Percentiles rank a stretch among this genome's conserved stretches.
Evolutionary conservation across 371 early-diverging fungal genomes (phyloP).

Genomic region (Syncephalastrum monosporum): DNA sequence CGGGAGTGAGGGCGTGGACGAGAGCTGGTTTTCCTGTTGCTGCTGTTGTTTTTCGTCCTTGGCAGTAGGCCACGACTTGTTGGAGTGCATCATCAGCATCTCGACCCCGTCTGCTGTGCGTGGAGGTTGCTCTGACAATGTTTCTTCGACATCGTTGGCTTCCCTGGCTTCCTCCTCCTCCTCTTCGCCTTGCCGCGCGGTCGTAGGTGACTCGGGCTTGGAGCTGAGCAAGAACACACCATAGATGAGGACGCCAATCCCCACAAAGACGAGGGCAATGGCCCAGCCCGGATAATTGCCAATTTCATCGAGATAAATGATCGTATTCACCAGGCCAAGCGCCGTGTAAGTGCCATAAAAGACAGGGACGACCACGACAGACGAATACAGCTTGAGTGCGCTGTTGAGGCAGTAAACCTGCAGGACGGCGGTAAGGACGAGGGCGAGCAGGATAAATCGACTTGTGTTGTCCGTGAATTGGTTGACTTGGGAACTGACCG

Average conservation of each 20-base stretch:
- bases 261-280: slow-evolving; percentile 52
- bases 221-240: slow-evolving; percentile 58
- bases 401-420: slow-evolving; percentile 74
- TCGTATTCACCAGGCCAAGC: slow-evolving; percentile 63
- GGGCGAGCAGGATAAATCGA: slow-evolving; percentile 55
- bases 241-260: slow-evolving; percentile 57
- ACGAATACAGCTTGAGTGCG: slow-evolving; percentile 61
- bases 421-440: slow-evolving; percentile 58
- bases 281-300: slow-evolving; percentile 62
- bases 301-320: slow-evolving; percentile 62
- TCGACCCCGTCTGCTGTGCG: background rate
- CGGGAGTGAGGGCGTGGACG: slow-evolving; percentile 8
- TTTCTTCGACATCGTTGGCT: no score
- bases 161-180: slow-evolving; percentile 1
- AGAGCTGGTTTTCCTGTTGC: slow-evolving; percentile 4
- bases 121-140: background rate
- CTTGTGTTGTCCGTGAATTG: slow-evolving; percentile 64
- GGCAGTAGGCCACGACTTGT: slow-evolving; percentile 26
- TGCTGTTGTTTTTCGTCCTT: slow-evolving; percentile 30
- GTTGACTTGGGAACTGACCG: slow-evolving; percentile 51
- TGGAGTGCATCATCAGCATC: slow-evolving; percentile 3
- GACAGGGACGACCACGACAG: slow-evolving; percentile 70
- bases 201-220: slow-evolving; percentile 49
- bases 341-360: slow-evolving; percentile 71
- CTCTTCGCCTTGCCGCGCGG: slow-evolving; percentile 16